Conservation (phyloP, 2,329 filamentous ascomycete genomes). For the Colletotrichum eremochloae region DNA sequence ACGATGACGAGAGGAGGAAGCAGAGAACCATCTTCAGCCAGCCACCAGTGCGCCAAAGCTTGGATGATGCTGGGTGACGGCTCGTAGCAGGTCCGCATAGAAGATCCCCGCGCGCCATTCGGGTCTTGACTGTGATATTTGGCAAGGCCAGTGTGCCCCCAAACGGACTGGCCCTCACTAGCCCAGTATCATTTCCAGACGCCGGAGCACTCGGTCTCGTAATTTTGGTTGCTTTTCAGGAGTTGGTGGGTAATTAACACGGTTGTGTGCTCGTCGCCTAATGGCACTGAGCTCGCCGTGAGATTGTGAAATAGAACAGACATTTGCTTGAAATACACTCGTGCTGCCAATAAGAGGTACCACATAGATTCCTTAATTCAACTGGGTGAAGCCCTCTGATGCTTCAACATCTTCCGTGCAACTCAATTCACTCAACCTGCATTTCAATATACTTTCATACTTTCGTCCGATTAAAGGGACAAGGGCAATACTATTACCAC, state of each 20-base stretch:
- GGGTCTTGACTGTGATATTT: slow-evolving; percentile 47
- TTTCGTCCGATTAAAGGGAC: neutral
- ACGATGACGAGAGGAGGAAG: slow-evolving; percentile 41
- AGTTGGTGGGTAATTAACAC: slow-evolving; percentile 5
- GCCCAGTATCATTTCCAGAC: slow-evolving; percentile 8
- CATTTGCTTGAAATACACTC: neutral
- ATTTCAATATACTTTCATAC: neutral
- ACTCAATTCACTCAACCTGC: neutral
- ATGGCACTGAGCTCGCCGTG: slow-evolving; percentile 33
- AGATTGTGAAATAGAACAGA: neutral
- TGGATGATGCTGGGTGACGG: slow-evolving; percentile 62
- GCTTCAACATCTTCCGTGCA: neutral
- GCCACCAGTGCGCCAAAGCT: slow-evolving; percentile 47
- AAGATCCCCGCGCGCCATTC: slow-evolving; percentile 48
- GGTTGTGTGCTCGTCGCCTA: slow-evolving; percentile 29
- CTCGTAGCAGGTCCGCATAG: slow-evolving; percentile 60
- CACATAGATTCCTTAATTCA: neutral
- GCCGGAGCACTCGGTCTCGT: neutral
- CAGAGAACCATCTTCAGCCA: slow-evolving; percentile 45
- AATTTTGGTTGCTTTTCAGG: neutral
- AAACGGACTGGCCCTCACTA: slow-evolving; percentile 55
- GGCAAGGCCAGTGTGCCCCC: slow-evolving; percentile 49
- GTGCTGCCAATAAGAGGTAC: neutral
- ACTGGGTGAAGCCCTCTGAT: too few relatives aligned
- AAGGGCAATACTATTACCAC: neutral